Evolutionary conservation across 1,139 yeast genomes (phyloP).

Genomic region (Kodamaea plutei): DNA sequence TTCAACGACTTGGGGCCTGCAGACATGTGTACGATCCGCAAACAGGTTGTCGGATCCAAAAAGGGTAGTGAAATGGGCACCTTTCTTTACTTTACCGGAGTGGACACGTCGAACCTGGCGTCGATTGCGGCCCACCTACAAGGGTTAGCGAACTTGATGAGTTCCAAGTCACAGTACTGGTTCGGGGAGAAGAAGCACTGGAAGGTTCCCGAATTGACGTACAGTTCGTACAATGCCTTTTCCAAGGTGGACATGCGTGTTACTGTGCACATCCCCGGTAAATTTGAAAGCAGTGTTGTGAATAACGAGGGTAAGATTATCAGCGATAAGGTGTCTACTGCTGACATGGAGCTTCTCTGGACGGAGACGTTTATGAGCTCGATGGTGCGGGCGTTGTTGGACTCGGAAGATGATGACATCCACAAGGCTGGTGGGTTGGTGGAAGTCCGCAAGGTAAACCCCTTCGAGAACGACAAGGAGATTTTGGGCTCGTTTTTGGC

Average conservation of each 20-base stretch:
- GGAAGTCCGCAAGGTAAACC: slow-evolving; percentile 49
- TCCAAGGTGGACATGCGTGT: slow-evolving; percentile 26
- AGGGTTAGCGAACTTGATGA: slow-evolving; percentile 69
- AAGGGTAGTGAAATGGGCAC: slow-evolving; percentile 45
- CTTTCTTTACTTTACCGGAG: slow-evolving; percentile 53
- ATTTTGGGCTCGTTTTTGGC: slow-evolving; percentile 53
- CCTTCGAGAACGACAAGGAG: slow-evolving; percentile 42
- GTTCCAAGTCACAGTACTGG: slow-evolving; percentile 53
- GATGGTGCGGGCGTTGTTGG: slow-evolving; percentile 63
- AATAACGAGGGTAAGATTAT: slow-evolving; percentile 42
- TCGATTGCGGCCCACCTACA: slow-evolving; percentile 69
- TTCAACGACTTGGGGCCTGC: slow-evolving; percentile 76
- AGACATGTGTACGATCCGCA: slow-evolving; percentile 73
- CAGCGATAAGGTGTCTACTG: slow-evolving; percentile 32
- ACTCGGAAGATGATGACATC: slow-evolving; percentile 63
- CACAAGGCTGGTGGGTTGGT: slow-evolving; percentile 49
- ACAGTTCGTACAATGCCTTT: slow-evolving; percentile 50
- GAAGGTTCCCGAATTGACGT: slow-evolving; percentile 66
- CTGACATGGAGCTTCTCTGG: slow-evolving; percentile 45
- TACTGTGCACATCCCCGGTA: slow-evolving; percentile 45
- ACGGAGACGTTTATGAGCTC: slow-evolving; percentile 67
- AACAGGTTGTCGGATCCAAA: slow-evolving; percentile 40
- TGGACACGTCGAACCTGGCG: slow-evolving; percentile 55
- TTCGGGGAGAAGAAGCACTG: slow-evolving; percentile 66
- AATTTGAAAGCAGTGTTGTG: slow-evolving; percentile 45